phyloP scores from a whole-genome alignment of 768 basidiomycete genomes.

The Lyophyllum atratum region DNA sequence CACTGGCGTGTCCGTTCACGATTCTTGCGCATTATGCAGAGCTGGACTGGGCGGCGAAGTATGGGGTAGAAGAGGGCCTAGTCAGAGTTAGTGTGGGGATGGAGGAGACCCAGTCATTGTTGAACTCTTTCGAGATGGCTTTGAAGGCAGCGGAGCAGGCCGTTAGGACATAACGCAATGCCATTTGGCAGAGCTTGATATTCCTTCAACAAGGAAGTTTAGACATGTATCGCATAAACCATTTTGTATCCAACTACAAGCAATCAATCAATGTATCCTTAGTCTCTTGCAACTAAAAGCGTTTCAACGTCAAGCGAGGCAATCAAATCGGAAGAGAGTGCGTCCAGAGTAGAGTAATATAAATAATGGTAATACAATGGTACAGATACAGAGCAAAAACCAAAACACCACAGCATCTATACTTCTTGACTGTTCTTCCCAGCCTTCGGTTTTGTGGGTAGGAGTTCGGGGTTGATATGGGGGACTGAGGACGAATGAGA shows the following conservation, averaged over 20 bases:
- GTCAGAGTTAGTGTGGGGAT: constrained; percentile 92
- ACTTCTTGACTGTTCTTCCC: constrained; percentile 26
- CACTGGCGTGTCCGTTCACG: constrained; percentile 91
- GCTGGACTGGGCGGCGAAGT: constrained; percentile 87
- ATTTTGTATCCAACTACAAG: constrained; percentile 47
- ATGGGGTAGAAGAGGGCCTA: constrained; percentile 81
- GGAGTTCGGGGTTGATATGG: constrained; percentile 39
- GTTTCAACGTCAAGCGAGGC: no score
- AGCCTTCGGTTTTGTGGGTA: constrained; percentile 42
- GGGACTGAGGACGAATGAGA: constrained; percentile 22
- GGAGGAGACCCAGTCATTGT: constrained; percentile 65
- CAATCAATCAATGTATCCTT: constrained; percentile 10
- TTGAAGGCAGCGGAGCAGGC: constrained; percentile 69
- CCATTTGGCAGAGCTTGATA: background rate
- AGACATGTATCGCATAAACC: constrained; percentile 15
- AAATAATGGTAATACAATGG: constrained; percentile 20
- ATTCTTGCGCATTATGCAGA: constrained; percentile 90
- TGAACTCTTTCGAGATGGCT: constrained; percentile 62
- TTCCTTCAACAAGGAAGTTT: constrained; percentile 35
- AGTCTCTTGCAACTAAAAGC: background rate
- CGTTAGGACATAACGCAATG: constrained; percentile 4
- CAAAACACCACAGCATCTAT: constrained; percentile 12
- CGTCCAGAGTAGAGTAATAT: constrained; percentile 4
- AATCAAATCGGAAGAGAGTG: background rate
- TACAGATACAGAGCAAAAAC: constrained; percentile 10